These are phyloP conservation scores for Codiaeum variegatum DNA, from an alignment of 441 rosid genomes.

Conservation along the genomic window DNA sequence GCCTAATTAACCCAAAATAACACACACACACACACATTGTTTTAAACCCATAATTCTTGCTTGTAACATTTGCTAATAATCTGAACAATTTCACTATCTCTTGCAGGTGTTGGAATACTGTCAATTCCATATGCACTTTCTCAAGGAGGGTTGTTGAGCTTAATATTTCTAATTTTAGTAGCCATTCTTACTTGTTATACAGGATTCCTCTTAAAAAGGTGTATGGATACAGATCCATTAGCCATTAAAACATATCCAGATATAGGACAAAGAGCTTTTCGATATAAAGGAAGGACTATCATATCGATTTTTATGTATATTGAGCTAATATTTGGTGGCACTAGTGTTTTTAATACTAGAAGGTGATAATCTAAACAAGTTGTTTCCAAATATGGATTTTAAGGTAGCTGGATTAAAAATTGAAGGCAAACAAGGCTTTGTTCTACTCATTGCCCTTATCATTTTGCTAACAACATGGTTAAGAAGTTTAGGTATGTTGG, in stretches of 20 bases:
- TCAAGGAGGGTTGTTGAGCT: constrained; percentile 62
- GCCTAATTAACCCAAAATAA: no score
- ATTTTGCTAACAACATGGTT: constrained; percentile 68
- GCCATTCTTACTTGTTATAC: constrained; percentile 61
- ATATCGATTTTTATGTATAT: constrained; percentile 51
- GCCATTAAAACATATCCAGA: constrained; percentile 54
- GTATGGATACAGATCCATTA: constrained; percentile 39
- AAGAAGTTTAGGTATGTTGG: constrained; percentile 48
- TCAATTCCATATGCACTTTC: constrained; percentile 67
- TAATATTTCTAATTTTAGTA: constrained; percentile 44
- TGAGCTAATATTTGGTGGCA: constrained; percentile 52
- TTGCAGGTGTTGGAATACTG: constrained; percentile 60
- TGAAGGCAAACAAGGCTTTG: constrained; percentile 51
- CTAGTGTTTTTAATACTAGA: constrained; percentile 64
- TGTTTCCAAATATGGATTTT: constrained; percentile 46
- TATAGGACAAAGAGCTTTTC: constrained; percentile 58
- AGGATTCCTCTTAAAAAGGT: constrained; percentile 49
- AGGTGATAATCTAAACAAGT: constrained; percentile 58
- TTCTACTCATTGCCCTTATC: constrained; percentile 41
- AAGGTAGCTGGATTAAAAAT: constrained; percentile 31
- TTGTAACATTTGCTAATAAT: neutral
- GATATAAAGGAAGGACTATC: constrained; percentile 50
- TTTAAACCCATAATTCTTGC: neutral
- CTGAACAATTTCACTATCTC: neutral
- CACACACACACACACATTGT: neutral